Evolutionary conservation across 345 rosid species (phyloP).

Genomic region (Lepidium sativum): DNA sequence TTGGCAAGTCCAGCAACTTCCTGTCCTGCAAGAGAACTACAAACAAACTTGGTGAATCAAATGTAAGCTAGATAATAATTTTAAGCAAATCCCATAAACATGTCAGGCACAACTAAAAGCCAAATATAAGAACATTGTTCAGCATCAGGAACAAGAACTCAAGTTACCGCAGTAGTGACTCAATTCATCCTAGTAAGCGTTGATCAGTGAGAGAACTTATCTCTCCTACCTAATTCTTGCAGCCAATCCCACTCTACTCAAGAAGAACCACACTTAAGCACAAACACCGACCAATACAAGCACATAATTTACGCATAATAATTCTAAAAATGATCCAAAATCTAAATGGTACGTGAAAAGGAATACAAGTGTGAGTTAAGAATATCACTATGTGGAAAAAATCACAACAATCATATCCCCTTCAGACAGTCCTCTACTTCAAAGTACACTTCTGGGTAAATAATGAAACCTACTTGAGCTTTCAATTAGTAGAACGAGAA

Average conservation of each 20-base stretch:
- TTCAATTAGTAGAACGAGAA: neutral
- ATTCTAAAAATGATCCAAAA: neutral
- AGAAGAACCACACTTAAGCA: neutral
- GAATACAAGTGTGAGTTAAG: neutral
- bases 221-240: neutral
- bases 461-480: neutral
- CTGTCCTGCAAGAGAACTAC: constrained; percentile 93
- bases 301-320: neutral
- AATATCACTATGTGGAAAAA: neutral
- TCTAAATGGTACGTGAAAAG: neutral
- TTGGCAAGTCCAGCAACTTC: constrained; percentile 81
- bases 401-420: neutral
- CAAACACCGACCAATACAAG: neutral
- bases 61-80: constrained; percentile 13
- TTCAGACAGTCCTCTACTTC: neutral
- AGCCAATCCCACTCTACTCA: neutral
- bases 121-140: neutral
- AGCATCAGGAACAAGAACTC: neutral
- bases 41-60: constrained; percentile 38
- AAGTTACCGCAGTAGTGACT: neutral
- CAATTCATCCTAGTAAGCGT: neutral
- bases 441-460: neutral
- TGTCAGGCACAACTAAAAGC: neutral
- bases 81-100: neutral
- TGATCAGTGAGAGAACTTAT: neutral